Evolutionary conservation across 306 rosid genomes (phyloP).

Genomic region (Glycyrrhiza uralensis): DNA sequence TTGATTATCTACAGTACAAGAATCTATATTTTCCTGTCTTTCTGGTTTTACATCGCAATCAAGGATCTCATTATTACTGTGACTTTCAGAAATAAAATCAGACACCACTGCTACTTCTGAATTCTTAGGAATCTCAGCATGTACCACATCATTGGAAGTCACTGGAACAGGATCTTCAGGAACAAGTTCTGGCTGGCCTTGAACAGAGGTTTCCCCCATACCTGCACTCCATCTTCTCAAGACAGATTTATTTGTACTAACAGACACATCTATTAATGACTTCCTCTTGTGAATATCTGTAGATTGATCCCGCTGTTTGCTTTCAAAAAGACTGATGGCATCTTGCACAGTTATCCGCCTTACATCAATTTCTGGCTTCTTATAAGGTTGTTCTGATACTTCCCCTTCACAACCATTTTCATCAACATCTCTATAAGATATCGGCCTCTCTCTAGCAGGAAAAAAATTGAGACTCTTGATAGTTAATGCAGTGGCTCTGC

Average conservation of each 20-base stretch:
- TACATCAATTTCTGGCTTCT: constrained; percentile 67
- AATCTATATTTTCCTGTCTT: constrained; percentile 38
- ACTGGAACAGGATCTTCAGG: constrained; percentile 45
- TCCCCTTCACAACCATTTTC: constrained; percentile 64
- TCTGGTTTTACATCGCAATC: constrained; percentile 42
- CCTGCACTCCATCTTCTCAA: constrained; percentile 98
- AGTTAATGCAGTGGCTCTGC: constrained; percentile 82
- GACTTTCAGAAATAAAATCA: constrained; percentile 39
- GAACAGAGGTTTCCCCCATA: constrained; percentile 64
- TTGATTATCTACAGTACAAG: constrained; percentile 41
- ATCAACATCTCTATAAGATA: constrained; percentile 46
- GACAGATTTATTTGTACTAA: constrained; percentile 71
- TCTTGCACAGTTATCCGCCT: constrained; percentile 91
- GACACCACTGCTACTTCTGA: constrained; percentile 40
- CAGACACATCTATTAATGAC: constrained; percentile 58
- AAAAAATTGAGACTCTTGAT: constrained; percentile 77
- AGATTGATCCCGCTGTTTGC: constrained; percentile 73
- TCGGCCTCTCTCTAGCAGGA: constrained; percentile 60
- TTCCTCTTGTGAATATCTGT: constrained; percentile 57
- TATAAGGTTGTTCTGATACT: constrained; percentile 47
- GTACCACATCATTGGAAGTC: constrained; percentile 37
- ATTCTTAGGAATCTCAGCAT: constrained; percentile 31
- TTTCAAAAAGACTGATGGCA: constrained; percentile 89
- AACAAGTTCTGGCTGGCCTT: constrained; percentile 47
- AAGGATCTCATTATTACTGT: constrained; percentile 32